Conservation (phyloP, 1,284 basidiomycete genomes). For the Inonotus hispidus region DNA sequence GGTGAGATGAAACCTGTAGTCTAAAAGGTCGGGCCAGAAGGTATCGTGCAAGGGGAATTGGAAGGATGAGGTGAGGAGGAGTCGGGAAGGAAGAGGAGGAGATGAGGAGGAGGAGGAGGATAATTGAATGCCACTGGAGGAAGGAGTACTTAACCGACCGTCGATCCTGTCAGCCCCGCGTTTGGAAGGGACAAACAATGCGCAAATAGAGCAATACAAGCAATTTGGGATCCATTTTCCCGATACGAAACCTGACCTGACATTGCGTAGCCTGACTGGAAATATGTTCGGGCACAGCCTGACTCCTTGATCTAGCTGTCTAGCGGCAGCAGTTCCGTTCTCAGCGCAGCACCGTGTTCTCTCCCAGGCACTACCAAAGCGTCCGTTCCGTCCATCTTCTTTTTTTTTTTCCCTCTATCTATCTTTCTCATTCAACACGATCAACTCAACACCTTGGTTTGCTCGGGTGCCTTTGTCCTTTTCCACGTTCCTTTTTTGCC, state of each 20-base stretch:
- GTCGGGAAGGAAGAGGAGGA: background rate
- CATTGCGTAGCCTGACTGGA: background rate
- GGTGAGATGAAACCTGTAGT: background rate
- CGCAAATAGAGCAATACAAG: background rate
- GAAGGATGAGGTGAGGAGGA: conserved; percentile 4
- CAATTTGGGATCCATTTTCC: background rate
- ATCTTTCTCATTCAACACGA: background rate
- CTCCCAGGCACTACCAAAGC: background rate
- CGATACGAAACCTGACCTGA: too few species aligned
- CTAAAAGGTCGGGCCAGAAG: background rate
- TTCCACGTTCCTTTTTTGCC: background rate
- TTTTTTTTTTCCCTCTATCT: background rate
- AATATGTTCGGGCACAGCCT: background rate
- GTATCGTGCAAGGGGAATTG: background rate
- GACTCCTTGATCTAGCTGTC: background rate
- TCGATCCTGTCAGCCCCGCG: background rate
- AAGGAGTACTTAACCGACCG: background rate
- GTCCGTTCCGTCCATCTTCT: background rate
- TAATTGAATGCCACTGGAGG: background rate
- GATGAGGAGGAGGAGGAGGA: background rate
- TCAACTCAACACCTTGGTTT: background rate
- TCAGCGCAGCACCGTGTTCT: background rate
- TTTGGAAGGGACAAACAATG: background rate
- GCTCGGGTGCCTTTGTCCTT: conserved; percentile 4
- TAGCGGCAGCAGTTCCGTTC: background rate